Evolutionary conservation across 2,329 filamentous ascomycete species (phyloP).

Genomic region (Nectriaceae sp.): DNA sequence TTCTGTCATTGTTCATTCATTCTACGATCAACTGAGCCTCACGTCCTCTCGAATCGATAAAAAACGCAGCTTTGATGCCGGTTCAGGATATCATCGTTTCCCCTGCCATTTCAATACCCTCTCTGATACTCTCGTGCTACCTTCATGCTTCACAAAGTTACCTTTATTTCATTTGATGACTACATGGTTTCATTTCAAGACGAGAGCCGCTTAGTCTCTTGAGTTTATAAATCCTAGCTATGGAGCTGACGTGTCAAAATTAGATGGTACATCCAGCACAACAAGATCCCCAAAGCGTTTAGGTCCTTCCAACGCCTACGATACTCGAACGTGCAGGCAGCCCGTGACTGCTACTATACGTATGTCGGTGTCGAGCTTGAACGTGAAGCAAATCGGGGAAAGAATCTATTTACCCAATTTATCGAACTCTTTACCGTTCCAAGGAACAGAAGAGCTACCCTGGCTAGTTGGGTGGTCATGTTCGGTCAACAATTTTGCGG

Average conservation of each 20-base stretch:
- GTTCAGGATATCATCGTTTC: too few relatives aligned
- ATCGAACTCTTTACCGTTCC: constrained; percentile 34
- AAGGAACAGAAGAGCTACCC: constrained; percentile 34
- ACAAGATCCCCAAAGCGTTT: constrained; percentile 45
- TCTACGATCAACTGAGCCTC: too few relatives aligned
- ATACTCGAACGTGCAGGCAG: constrained; percentile 48
- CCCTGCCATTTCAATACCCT: background rate
- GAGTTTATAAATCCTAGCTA: too few relatives aligned
- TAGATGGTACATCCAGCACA: constrained; percentile 54
- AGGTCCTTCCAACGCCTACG: constrained; percentile 46
- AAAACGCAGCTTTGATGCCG: too few relatives aligned
- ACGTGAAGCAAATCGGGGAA: constrained; percentile 23
- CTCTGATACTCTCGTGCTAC: too few relatives aligned
- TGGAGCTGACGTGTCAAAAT: too few relatives aligned
- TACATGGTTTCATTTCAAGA: too few relatives aligned
- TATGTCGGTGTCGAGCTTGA: constrained; percentile 35
- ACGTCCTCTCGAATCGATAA: too few relatives aligned
- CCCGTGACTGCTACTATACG: constrained; percentile 51
- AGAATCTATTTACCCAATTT: constrained; percentile 24
- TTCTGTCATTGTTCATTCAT: too few relatives aligned
- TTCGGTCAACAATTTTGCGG: constrained; percentile 34
- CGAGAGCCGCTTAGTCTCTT: too few relatives aligned
- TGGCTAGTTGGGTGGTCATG: constrained; percentile 34
- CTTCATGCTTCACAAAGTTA: too few relatives aligned
- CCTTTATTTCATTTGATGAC: too few relatives aligned